phyloP scores from a whole-genome alignment of 352 stramenopile genomes.

The Bremia lactucae region DNA sequence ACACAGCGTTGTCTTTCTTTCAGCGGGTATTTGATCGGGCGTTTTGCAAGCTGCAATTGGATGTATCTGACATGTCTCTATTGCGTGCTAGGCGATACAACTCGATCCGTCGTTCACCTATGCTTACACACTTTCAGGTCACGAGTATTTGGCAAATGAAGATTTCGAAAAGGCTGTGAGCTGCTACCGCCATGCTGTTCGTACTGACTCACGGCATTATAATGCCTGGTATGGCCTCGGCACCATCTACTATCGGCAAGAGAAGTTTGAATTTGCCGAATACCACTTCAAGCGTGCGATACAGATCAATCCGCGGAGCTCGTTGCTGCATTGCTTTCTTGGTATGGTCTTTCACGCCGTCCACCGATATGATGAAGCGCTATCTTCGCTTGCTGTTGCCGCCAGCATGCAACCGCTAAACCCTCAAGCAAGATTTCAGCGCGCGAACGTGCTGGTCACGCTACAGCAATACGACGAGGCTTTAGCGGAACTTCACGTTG shows the following conservation, averaged over 20 bases:
- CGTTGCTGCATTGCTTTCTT: constrained; percentile 91
- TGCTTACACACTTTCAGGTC: constrained; percentile 94
- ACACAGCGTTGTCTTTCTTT: constrained; percentile 94
- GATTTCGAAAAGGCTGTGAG: constrained; percentile 96
- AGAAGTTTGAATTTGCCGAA: constrained; percentile 95
- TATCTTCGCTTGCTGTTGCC: constrained; percentile 84
- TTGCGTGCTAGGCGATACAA: constrained; percentile 70
- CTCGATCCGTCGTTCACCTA: constrained; percentile 93
- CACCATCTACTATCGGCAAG: constrained; percentile 94
- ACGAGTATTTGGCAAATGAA: constrained; percentile 97
- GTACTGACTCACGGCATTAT: constrained; percentile 87
- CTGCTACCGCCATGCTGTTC: constrained; percentile 92
- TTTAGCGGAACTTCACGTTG: constrained; percentile 85
- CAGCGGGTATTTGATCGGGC: constrained; percentile 49
- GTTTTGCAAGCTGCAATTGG: neutral
- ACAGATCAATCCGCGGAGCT: constrained; percentile 90
- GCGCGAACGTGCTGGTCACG: constrained; percentile 90
- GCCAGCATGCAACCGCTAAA: constrained; percentile 88
- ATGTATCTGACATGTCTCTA: neutral
- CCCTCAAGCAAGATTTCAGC: constrained; percentile 89
- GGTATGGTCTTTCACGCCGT: constrained; percentile 92
- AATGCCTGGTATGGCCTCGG: constrained; percentile 90
- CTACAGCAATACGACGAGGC: constrained; percentile 89
- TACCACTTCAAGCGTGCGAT: constrained; percentile 93
- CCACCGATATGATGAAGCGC: constrained; percentile 82